phyloP scores from a whole-genome alignment of 2,329 filamentous ascomycete genomes.

The Colletotrichum musicola region DNA sequence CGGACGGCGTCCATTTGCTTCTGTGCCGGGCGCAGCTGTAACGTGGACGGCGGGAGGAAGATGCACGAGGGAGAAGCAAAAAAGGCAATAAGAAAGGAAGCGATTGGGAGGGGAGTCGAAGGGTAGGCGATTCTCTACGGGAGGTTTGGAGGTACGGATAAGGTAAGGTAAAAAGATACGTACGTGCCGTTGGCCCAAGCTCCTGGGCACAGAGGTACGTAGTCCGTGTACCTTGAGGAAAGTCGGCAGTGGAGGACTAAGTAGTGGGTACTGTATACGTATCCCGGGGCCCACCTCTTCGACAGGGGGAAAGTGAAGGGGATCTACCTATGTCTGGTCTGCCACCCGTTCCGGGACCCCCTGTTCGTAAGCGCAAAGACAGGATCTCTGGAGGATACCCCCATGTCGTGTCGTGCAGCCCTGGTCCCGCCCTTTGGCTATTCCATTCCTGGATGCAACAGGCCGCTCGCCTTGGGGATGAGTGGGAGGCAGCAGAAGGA shows the following conservation, averaged over 20 bases:
- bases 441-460: too few species aligned
- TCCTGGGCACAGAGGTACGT: not conserved
- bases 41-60: constrained; percentile 9
- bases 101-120: too few species aligned
- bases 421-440: too few species aligned
- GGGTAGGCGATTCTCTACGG: too few species aligned
- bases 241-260: too few species aligned
- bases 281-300: not conserved
- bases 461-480: too few species aligned
- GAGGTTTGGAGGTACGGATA: too few species aligned
- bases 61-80: not conserved
- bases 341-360: constrained; percentile 3
- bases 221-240: too few species aligned
- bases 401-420: constrained; percentile 20
- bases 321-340: not conserved
- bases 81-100: not conserved
- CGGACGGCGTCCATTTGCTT: not conserved
- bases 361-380: not conserved
- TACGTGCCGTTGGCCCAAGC: constrained; percentile 2
- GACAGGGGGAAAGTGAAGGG: constrained; percentile 20
- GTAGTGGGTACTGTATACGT: too few species aligned
- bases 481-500: too few species aligned
- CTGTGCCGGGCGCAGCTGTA: not conserved
- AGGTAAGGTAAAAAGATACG: not conserved
- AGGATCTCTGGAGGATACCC: constrained; percentile 2